Base-by-base conservation (phyloP, 352 stramenopile species). In the Globisporangium uncinulatum region DNA sequence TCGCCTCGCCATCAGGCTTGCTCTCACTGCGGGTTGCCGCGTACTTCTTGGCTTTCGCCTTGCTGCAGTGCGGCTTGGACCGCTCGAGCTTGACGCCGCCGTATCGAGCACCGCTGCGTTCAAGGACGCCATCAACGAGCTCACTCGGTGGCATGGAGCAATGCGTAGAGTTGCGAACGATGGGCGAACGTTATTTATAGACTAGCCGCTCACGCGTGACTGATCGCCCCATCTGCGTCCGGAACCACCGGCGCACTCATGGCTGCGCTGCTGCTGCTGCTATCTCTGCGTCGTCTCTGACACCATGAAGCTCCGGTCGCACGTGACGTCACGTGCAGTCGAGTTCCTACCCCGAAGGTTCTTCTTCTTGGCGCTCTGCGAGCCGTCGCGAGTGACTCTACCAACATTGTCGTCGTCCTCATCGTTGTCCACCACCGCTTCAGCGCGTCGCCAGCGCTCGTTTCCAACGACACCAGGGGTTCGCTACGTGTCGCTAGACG, bases 321-420 rank as follows among this genome's bases (percentile, higher is more conserved):
- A 54, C 42, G 53, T 79, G 11, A 54, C 67, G 14, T 54, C 73
- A 8, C 60, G 55, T 4, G 67, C 78, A 1, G 86, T 90, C 44
- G 80, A 87, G 64, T 86, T 90, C 52, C 54, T 83, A 13, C 70
- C 76, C 0, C 44, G 50, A 41, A 57, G 63, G 32, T 88, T 90
- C 50, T 90, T 76, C 58, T 70, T 87, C 8, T 50, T 86, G 31
- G 54, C 84, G 4, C 34, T 81, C 37, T 70, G 55, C 9, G 76
- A 86, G 42, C 70, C 67, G 34, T 52, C 60, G 10, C 59, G 54
- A 14, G 59, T 56, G 42, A 70, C 48, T 0, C 44, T 74, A 45
- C 6, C 15, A 41, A 6, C 51, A 46, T 6, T 4, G 21, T 31
- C 43, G 19, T 14, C n/a, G 15, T 21, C 43, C 9, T 13, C 7